Conservation (phyloP, 352 stramenopile species). For the Phytophthora citrophthora region DNA sequence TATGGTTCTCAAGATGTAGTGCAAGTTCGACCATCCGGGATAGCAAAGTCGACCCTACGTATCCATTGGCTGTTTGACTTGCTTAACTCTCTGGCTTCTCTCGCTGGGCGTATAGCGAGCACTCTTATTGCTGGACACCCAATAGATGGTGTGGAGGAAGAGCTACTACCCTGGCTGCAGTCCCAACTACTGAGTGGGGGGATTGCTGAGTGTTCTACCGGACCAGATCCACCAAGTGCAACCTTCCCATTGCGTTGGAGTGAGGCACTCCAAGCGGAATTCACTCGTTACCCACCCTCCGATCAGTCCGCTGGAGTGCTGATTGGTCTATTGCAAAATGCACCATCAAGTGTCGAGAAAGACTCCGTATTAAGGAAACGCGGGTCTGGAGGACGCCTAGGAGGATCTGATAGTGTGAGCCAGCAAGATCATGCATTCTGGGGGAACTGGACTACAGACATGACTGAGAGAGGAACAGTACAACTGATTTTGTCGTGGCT, state of each 20-base stretch:
- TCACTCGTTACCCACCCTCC: constrained; percentile 25
- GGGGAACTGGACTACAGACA: constrained; percentile 59
- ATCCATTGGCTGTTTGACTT: constrained; percentile 88
- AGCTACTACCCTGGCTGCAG: constrained; percentile 84
- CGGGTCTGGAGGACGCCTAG: constrained; percentile 21
- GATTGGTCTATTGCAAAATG: constrained; percentile 4
- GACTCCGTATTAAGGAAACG: constrained; percentile 22
- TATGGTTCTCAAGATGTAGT: constrained; percentile 77
- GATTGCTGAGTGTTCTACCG: constrained; percentile 29
- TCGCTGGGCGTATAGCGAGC: constrained; percentile 69
- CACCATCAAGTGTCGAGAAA: constrained; percentile 11
- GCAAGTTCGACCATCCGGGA: constrained; percentile 71
- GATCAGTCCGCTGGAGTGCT: constrained; percentile 14
- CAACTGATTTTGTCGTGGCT: constrained; percentile 78
- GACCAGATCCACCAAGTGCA: constrained; percentile 1
- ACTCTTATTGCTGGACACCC: constrained; percentile 82
- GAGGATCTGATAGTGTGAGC: constrained; percentile 19
- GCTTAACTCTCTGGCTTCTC: constrained; percentile 74
- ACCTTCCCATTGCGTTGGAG: constrained; percentile 39
- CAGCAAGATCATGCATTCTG: constrained; percentile 62
- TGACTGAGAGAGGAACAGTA: constrained; percentile 60
- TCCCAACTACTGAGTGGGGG: constrained; percentile 82
- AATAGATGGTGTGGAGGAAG: constrained; percentile 80
- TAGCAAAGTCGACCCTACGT: constrained; percentile 78
- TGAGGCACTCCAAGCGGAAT: constrained; percentile 46